These are phyloP conservation scores for Sicyos edulis DNA, from an alignment of 306 rosid genomes.

Conservation along the genomic window DNA sequence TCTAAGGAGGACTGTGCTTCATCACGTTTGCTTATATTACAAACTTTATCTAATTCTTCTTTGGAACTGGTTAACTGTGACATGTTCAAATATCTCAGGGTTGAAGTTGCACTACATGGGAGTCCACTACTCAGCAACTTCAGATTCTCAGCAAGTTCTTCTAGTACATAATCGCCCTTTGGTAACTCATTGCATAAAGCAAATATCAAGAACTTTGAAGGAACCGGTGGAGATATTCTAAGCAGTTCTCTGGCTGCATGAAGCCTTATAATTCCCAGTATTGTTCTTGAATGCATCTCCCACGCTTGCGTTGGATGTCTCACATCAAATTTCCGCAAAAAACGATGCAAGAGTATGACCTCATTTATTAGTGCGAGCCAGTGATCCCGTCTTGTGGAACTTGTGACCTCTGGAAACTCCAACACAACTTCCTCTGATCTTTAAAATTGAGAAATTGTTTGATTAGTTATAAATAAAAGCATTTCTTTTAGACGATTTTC, in stretches of 20 bases:
- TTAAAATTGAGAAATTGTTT: slow-evolving; percentile 15
- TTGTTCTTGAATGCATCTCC: slow-evolving; percentile 92
- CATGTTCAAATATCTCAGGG: slow-evolving; percentile 47
- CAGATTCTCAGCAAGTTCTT: slow-evolving; percentile 67
- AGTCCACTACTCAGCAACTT: slow-evolving; percentile 38
- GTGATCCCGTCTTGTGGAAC: slow-evolving; percentile 89
- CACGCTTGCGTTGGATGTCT: slow-evolving; percentile 43
- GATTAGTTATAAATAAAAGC: background rate
- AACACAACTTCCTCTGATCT: slow-evolving; percentile 42
- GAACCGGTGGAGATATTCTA: slow-evolving; percentile 74
- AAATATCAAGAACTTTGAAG: slow-evolving; percentile 77
- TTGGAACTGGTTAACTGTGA: slow-evolving; percentile 26
- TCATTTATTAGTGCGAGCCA: slow-evolving; percentile 83
- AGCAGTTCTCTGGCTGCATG: slow-evolving; percentile 94
- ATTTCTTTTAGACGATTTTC: background rate
- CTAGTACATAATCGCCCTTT: slow-evolving; percentile 73
- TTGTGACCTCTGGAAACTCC: slow-evolving; percentile 92
- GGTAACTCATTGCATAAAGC: slow-evolving; percentile 72
- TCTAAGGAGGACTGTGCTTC: slow-evolving; percentile 36
- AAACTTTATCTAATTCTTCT: slow-evolving; percentile 26
- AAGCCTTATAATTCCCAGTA: slow-evolving; percentile 67
- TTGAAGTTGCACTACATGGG: slow-evolving; percentile 62
- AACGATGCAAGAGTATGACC: slow-evolving; percentile 60
- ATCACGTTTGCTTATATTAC: slow-evolving; percentile 21
- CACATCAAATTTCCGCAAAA: slow-evolving; percentile 44